phyloP scores from a whole-genome alignment of 2,329 filamentous ascomycete species.

The Diaporthe ampelina region DNA sequence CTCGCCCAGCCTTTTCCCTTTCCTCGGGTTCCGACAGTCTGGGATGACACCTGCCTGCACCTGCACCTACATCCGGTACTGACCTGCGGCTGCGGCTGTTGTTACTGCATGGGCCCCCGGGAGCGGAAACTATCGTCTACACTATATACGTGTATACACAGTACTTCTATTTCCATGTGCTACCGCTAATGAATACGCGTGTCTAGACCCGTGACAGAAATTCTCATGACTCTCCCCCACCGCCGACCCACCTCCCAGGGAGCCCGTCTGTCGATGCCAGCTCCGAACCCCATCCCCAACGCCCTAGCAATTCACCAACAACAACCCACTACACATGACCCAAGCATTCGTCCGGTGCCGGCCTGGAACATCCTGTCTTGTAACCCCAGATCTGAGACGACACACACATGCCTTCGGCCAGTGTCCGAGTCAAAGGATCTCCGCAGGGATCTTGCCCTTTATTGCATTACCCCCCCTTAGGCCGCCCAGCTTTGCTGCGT shows the following conservation, averaged over 20 bases:
- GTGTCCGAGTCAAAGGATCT: conserved; percentile 22
- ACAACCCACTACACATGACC: neutral
- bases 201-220: neutral
- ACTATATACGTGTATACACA: neutral
- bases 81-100: neutral
- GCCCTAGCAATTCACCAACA: neutral
- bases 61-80: neutral
- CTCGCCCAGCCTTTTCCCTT: neutral
- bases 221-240: neutral
- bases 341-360: neutral
- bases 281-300: neutral
- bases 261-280: neutral
- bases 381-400: conserved; percentile 25
- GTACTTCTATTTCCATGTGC: neutral
- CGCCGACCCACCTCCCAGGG: neutral
- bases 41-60: conserved; percentile 30
- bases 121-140: neutral
- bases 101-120: neutral
- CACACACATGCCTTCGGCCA: conserved; percentile 12
- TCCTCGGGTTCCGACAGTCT: conserved; percentile 18
- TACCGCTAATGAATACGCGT: neutral
- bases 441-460: conserved; percentile 24
- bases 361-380: conserved; percentile 21
- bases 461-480: neutral
- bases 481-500: neutral